phyloP scores from a whole-genome alignment of 148 eudicot genomes.

The Amaranthus hypochondriacus region DNA sequence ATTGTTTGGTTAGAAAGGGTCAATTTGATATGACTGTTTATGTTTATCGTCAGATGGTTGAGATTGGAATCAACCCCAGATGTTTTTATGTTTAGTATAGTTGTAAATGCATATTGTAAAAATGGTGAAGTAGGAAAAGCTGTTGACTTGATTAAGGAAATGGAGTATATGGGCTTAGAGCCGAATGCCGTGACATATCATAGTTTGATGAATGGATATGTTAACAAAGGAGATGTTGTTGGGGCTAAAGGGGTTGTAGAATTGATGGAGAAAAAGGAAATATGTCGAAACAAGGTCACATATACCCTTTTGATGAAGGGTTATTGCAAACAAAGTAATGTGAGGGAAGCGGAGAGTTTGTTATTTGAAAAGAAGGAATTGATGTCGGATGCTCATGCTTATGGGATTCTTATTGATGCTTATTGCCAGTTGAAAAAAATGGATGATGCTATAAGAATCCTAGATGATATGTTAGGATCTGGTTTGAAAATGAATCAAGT shows the following conservation, averaged over 20 bases:
- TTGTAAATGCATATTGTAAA: conserved; percentile 76
- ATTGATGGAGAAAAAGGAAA: conserved; percentile 50
- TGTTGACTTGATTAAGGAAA: conserved; percentile 17
- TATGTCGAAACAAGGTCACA: conserved; percentile 43
- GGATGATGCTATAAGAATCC: conserved; percentile 56
- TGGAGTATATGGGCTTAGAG: conserved; percentile 34
- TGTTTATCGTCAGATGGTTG: conserved; percentile 65
- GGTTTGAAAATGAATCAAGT: conserved; percentile 57
- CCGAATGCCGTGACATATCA: conserved; percentile 34
- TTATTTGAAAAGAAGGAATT: conserved; percentile 42
- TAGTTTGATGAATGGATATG: conserved; percentile 43
- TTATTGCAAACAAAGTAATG: conserved; percentile 42
- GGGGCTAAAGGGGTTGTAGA: conserved; percentile 43
- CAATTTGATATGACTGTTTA: conserved; percentile 36
- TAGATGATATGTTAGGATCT: conserved; percentile 50
- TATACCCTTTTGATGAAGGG: conserved; percentile 67
- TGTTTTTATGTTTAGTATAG: conserved; percentile 58
- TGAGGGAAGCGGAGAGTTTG: conserved; percentile 67
- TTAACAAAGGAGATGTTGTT: conserved; percentile 24
- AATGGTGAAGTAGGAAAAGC: conserved; percentile 29
- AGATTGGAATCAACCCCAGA: conserved; percentile 56
- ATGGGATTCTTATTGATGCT: conserved; percentile 64
- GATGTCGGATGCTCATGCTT: conserved; percentile 44
- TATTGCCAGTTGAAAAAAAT: conserved; percentile 56
- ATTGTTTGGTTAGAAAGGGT: conserved; percentile 49